Conservation (phyloP, 2,329 filamentous ascomycete species). For the Ilyonectria destructans region DNA sequence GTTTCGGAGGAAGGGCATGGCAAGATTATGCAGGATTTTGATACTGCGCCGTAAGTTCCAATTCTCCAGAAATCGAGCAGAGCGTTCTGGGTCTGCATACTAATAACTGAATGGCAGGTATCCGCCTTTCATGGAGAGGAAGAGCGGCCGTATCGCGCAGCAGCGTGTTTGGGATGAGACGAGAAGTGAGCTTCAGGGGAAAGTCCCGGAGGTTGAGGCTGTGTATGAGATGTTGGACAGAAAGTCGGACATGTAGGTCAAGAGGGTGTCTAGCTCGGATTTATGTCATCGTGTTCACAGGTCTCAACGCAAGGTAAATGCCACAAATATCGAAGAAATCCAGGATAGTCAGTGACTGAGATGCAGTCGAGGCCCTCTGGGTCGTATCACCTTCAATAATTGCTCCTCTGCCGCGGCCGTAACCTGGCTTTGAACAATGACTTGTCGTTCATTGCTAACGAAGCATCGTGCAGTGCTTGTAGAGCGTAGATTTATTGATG, state of each 20-base stretch:
- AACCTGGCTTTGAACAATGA: no score
- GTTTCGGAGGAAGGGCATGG: constrained; percentile 51
- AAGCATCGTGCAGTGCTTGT: no score
- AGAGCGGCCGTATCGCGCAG: constrained; percentile 43
- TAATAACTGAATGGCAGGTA: constrained; percentile 45
- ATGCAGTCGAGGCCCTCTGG: no score
- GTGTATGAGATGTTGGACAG: constrained; percentile 42
- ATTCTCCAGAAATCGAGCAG: background rate
- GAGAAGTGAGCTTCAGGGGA: constrained; percentile 43
- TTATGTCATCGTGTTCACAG: no score
- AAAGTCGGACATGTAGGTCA: background rate
- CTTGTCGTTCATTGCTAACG: no score
- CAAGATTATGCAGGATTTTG: constrained; percentile 58
- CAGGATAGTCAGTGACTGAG: no score
- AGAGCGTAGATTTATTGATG: no score
- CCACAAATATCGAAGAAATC: no score
- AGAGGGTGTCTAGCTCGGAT: no score
- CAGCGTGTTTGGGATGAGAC: constrained; percentile 47
- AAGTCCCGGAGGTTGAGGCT: constrained; percentile 45
- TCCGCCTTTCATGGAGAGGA: constrained; percentile 56
- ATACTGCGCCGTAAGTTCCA: constrained; percentile 52
- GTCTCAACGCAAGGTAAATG: no score
- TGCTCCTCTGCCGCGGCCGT: no score
- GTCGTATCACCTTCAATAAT: no score
- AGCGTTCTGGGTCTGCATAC: background rate